Evolutionary conservation across 164 flowering plant species (phyloP), one percentile per base, ranked within the genome.

Genomic region (Berberis vulgaris): DNA sequence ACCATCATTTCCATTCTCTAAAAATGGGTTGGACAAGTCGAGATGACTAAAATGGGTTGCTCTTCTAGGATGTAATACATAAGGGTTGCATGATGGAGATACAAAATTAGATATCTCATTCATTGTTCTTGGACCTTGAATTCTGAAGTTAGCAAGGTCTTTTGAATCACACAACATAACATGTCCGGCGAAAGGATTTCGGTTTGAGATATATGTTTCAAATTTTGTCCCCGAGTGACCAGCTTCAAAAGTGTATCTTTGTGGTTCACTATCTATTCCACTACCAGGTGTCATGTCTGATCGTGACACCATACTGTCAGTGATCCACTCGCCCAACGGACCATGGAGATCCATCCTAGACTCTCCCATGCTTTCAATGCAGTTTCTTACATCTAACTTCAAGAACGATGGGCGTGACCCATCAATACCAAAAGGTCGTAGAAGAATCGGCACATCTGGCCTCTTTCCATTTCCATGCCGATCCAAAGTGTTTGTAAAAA

Each of bases 401-500:
- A 69, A 70, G 2, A 71, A 58, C 38, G 55, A 60, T 40, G 53
- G 58, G 53, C 56, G 59, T 58, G 67, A 61, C 43, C 59, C 69
- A 67, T 47, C 63, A 64, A 45, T 67, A 62, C 61, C 70, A 66
- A 64, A 66, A 26, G 40, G 4, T 61, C 70, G 73, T 59, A 54
- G 43, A 57, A 64, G 62, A 65, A 66, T 69, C 45, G 66, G 72
- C 42, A 69, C 73, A 67, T 75, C 78, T 54, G 71, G 76, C 69
- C 77, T 66, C 55, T 69, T 65, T 26, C 78, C 73, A 43, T 59
- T 70, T 53, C 76, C 81, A 72, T 80, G 78, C 62, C 86, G 82
- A 26, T 78, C 77, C 70, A 81, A 61, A 54, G 88, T 83, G 65
- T 77, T 83, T 62, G 62, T 10, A 61, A 83, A 86, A 53, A 86